These are phyloP conservation scores for Boletus holoroseus DNA, from an alignment of 1,284 basidiomycete species.

Conservation along the genomic window DNA sequence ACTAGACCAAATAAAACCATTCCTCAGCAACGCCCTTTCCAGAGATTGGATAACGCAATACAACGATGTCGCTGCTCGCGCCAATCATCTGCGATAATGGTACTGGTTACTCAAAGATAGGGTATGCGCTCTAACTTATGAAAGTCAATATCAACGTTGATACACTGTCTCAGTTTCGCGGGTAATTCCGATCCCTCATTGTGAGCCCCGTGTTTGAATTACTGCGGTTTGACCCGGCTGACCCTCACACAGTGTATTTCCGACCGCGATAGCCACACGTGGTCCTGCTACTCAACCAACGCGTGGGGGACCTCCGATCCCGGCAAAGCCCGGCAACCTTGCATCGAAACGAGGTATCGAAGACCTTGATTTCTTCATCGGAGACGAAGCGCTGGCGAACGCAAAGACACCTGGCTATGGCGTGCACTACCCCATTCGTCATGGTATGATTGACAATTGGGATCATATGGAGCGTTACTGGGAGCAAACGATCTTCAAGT, in stretches of 20 bases:
- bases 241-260: slow-evolving; percentile 65
- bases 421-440: slow-evolving; percentile 94
- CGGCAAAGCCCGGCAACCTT: slow-evolving; percentile 85
- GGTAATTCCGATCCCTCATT: slow-evolving; percentile 99
- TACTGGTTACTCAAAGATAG: slow-evolving; percentile 96
- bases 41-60: slow-evolving; percentile 14
- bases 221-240: slow-evolving; percentile 3
- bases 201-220: slow-evolving; percentile 42
- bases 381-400: slow-evolving; percentile 95
- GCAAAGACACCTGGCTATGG: slow-evolving; percentile 88
- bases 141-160: slow-evolving; percentile 12
- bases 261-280: slow-evolving; percentile 89
- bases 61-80: slow-evolving; percentile 71
- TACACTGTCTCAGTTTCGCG: slow-evolving; percentile 66
- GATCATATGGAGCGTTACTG: slow-evolving; percentile 99
- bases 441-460: slow-evolving; percentile 99
- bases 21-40: slow-evolving; percentile 13
- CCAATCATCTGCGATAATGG: slow-evolving; percentile 98
- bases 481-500: slow-evolving; percentile 99
- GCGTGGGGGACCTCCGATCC: slow-evolving; percentile 65
- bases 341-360: slow-evolving; percentile 97
- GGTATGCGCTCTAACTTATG: slow-evolving; percentile 47
- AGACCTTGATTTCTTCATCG: slow-evolving; percentile 99
- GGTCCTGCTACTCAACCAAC: slow-evolving; percentile 60
- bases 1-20: slow-evolving; percentile 23